phyloP scores from a whole-genome alignment of 306 rosid species.

The Corylus americana region DNA sequence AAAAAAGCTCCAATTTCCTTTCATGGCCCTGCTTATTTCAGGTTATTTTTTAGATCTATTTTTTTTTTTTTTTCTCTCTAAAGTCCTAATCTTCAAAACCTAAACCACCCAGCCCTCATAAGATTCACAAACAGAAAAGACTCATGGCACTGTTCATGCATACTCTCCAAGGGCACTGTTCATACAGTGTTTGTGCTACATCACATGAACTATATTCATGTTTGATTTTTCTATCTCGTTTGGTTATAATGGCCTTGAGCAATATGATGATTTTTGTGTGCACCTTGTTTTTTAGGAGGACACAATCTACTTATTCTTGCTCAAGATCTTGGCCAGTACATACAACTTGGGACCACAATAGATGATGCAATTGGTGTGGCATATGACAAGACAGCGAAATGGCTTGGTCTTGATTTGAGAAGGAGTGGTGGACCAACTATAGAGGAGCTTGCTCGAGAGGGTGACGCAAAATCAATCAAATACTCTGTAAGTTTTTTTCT shows the following conservation, averaged over 20 bases:
- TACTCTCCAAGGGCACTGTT: too few relatives aligned
- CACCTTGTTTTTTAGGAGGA: slow-evolving; percentile 54
- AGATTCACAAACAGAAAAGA: too few relatives aligned
- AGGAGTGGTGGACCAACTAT: slow-evolving; percentile 98
- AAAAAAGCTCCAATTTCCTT: slow-evolving; percentile 82
- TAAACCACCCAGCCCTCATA: too few relatives aligned
- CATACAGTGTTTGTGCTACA: too few relatives aligned
- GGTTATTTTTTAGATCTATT: slow-evolving; percentile 40
- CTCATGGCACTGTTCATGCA: too few relatives aligned
- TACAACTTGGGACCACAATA: slow-evolving; percentile 94
- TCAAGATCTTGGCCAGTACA: slow-evolving; percentile 80
- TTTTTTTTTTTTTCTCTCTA: neutral
- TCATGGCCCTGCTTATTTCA: slow-evolving; percentile 87
- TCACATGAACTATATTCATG: slow-evolving; percentile 5
- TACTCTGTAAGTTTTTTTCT: slow-evolving; percentile 64
- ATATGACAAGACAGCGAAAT: slow-evolving; percentile 91
- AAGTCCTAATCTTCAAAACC: too few relatives aligned
- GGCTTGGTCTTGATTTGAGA: slow-evolving; percentile 98
- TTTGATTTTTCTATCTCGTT: slow-evolving; percentile 3
- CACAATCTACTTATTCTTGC: slow-evolving; percentile 89
- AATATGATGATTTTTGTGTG: slow-evolving; percentile 21
- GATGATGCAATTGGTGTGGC: slow-evolving; percentile 99
- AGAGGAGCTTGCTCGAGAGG: slow-evolving; percentile 90
- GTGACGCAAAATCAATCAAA: slow-evolving; percentile 68
- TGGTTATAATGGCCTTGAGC: slow-evolving; percentile 20